Evolutionary conservation across 371 early-diverging fungal species (phyloP).

Genomic region (Nematocida homosporus): DNA sequence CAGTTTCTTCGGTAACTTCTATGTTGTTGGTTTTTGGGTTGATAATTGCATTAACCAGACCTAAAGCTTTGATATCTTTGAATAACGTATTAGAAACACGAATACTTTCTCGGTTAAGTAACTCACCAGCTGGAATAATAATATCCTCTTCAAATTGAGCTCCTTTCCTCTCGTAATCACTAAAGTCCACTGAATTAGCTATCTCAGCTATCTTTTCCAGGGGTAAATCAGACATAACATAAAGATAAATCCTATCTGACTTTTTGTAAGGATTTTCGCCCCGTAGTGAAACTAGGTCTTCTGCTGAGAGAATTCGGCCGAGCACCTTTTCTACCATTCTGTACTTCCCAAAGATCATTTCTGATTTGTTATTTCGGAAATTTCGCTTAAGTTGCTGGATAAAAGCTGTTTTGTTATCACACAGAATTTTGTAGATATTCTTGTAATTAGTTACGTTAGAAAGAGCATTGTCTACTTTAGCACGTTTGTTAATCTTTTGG

Average conservation of each 20-base stretch:
- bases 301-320: conserved; percentile 7
- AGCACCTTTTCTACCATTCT: conserved; percentile 49
- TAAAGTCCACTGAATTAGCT: neutral
- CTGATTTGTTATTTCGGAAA: conserved; percentile 21
- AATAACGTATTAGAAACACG: conserved; percentile 40
- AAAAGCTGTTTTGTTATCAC: conserved; percentile 53
- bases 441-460: conserved; percentile 15
- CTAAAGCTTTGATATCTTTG: conserved; percentile 35
- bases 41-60: conserved; percentile 10
- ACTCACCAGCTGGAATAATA: conserved; percentile 39
- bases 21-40: conserved; percentile 56
- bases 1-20: conserved; percentile 39
- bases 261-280: conserved; percentile 33
- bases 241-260: conserved; percentile 35
- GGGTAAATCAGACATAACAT: conserved; percentile 8
- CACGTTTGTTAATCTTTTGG: conserved; percentile 8
- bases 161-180: conserved; percentile 41
- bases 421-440: conserved; percentile 33
- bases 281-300: neutral
- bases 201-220: conserved; percentile 15
- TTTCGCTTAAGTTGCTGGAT: conserved; percentile 21
- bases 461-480: conserved; percentile 36
- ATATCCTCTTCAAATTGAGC: conserved; percentile 3
- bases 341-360: conserved; percentile 57
- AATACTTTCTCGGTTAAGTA: conserved; percentile 31